Base-by-base conservation (phyloP, 2,329 filamentous ascomycete species). In the Fusarium agapanthi region DNA sequence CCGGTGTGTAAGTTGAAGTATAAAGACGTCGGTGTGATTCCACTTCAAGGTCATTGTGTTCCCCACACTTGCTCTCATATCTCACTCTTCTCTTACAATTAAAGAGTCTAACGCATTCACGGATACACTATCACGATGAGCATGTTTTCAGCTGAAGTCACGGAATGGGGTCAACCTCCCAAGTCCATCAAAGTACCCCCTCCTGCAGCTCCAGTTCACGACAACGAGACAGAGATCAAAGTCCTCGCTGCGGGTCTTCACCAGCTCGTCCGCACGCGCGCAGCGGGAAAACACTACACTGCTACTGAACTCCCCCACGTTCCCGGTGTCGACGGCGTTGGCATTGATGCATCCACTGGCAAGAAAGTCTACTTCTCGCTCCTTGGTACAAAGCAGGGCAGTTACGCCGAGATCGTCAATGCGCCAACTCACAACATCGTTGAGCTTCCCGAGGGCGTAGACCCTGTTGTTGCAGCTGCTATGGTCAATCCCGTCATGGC, bases 401-500 rank as follows among this genome's bases (percentile, higher is more conserved):
- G 83, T 8, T 84, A 87, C 43, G 79, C 82, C 24, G 85, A 88
- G 50, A 78, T 83, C 56, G 79, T 89, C 78, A 88, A 86, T 67
- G 81, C 88, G 16, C 81, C 83, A 7, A 80, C 81, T 34, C 72
- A 63, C 7, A 77, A 78, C n/a, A 76, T 82, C 1, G 80, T 82
- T 3, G 80, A 82, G 6, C 64, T 90, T 4, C 85, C 86, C 0
- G 79, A 81, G 0, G 82, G 79, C 9, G 82, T 85, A 14, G 85
- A 89, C 72, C 81, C 85, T 0, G 78, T 85, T 3, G 81, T 85
- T 34, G 83, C 87, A n/a, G 88, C 88, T 0, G 87, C 83, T 1
- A 80, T 86, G 58, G 81, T 86, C 43, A 90, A 90, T 69, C 88
- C 88, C 2, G 86, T 84, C 32, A 84, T 88, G 81, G 86, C 84